Percentiles rank a stretch among this genome's conserved stretches.
Conservation (phyloP, 1,139 yeast genomes). For the Pichia cactophila region DNA sequence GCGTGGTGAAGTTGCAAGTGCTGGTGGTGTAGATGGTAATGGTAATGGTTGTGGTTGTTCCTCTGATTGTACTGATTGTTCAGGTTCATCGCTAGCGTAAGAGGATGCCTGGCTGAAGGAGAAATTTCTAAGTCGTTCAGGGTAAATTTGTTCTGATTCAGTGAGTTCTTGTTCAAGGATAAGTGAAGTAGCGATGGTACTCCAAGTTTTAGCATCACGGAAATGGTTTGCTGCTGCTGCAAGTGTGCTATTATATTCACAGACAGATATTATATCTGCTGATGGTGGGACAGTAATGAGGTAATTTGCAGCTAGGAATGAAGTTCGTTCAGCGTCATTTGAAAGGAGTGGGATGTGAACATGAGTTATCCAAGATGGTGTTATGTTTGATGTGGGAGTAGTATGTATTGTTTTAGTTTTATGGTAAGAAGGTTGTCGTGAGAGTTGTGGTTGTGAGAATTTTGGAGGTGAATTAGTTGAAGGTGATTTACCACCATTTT, state of each 20-base stretch:
- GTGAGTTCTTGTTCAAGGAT: slow-evolving; percentile 32
- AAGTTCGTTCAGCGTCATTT: slow-evolving; percentile 38
- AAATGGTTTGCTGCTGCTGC: slow-evolving; percentile 47
- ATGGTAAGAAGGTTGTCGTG: slow-evolving; percentile 9
- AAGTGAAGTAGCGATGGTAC: slow-evolving; percentile 49
- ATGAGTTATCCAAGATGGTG: slow-evolving; percentile 34
- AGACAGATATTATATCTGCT: slow-evolving; percentile 43
- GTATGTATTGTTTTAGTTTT: slow-evolving; percentile 1
- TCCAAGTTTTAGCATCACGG: slow-evolving; percentile 66
- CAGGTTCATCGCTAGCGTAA: neutral
- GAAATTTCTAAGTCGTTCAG: neutral
- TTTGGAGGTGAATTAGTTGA: slow-evolving; percentile 6
- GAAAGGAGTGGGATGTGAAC: slow-evolving; percentile 37
- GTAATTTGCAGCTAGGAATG: slow-evolving; percentile 37
- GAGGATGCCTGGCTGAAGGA: neutral
- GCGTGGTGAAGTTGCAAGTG: no score
- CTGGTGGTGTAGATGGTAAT: no score
- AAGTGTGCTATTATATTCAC: slow-evolving; percentile 50
- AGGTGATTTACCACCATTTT: slow-evolving; percentile 2
- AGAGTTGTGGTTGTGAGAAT: slow-evolving; percentile 7
- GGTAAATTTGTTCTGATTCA: neutral
- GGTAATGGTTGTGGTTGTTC: no score
- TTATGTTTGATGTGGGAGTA: neutral
- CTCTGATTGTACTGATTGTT: neutral
- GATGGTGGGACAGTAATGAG: slow-evolving; percentile 41